These are phyloP conservation scores for Ceratocystis albifundus DNA, from an alignment of 2,329 filamentous ascomycete species.

Conservation along the genomic window DNA sequence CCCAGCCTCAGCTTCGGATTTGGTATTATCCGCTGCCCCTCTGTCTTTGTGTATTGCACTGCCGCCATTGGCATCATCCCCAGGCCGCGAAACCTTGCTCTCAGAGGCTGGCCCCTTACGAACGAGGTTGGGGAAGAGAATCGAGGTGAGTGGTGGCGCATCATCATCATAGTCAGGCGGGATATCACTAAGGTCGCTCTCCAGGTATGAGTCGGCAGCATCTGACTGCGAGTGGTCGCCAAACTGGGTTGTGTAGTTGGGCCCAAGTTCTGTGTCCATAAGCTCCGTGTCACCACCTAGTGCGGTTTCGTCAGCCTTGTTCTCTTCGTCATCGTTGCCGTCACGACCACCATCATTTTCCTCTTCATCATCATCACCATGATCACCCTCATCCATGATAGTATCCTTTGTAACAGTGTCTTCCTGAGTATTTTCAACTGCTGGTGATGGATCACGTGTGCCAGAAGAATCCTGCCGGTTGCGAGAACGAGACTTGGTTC, in stretches of 20 bases:
- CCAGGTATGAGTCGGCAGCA: conserved; percentile 45
- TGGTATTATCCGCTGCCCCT: background rate
- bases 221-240: conserved; percentile 26
- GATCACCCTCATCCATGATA: conserved; percentile 26
- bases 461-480: conserved; percentile 4
- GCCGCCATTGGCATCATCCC: background rate
- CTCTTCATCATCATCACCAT: conserved; percentile 26
- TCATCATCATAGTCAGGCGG: conserved; percentile 48
- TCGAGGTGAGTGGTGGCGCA: conserved; percentile 35
- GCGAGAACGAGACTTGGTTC: conserved; percentile 6
- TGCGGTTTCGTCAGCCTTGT: conserved; percentile 25
- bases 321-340: conserved; percentile 29
- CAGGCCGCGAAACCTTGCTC: conserved; percentile 18
- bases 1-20: background rate
- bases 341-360: conserved; percentile 22
- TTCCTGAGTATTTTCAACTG: conserved; percentile 33
- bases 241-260: conserved; percentile 27
- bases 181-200: conserved; percentile 58
- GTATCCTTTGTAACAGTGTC: conserved; percentile 38
- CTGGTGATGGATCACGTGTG: conserved; percentile 14
- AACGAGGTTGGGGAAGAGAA: conserved; percentile 40
- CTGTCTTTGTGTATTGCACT: conserved; percentile 15
- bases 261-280: conserved; percentile 28
- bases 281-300: conserved; percentile 21
- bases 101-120: conserved; percentile 18